A percentile compares a stretch with the other conserved stretches of the same genome.
These are phyloP conservation scores for Waltergamsia citrina DNA, from an alignment of 2,329 filamentous ascomycete genomes.

Conservation along the genomic window DNA sequence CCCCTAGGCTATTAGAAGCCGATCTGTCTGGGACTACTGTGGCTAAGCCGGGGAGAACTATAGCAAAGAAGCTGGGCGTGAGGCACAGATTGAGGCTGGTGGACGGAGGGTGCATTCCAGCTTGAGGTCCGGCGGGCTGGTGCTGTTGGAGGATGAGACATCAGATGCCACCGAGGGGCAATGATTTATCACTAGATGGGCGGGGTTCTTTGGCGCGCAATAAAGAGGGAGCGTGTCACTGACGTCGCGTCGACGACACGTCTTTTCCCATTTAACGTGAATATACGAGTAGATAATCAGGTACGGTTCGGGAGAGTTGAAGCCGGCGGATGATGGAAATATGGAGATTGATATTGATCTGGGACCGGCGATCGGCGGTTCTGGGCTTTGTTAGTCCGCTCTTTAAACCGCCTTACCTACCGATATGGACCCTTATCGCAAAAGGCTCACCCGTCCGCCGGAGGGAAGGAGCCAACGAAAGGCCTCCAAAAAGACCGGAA, in stretches of 20 bases:
- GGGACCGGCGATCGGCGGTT: no score
- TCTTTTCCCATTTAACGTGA: not conserved
- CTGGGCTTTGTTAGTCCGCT: no score
- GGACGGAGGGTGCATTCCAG: no score
- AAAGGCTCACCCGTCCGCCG: not conserved
- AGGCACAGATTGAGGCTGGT: conserved; percentile 1
- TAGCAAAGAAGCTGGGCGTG: no score
- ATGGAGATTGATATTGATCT: not conserved
- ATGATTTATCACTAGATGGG: not conserved
- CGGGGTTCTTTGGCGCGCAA: not conserved
- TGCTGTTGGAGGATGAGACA: conserved; percentile 9
- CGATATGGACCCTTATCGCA: conserved; percentile 1
- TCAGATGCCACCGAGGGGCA: conserved; percentile 5
- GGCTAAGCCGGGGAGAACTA: no score
- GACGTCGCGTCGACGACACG: not conserved
- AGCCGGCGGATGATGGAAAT: not conserved
- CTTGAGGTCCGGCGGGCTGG: conserved; percentile 1
- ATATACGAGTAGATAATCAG: no score
- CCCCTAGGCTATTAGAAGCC: no score
- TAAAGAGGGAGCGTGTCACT: not conserved
- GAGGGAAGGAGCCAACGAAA: not conserved
- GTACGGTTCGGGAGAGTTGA: no score
- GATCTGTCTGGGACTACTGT: no score
- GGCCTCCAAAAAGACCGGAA: not conserved
- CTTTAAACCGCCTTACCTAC: not conserved